phyloP scores from a whole-genome alignment of 305 asterid species.

The Solanum chacoense region DNA sequence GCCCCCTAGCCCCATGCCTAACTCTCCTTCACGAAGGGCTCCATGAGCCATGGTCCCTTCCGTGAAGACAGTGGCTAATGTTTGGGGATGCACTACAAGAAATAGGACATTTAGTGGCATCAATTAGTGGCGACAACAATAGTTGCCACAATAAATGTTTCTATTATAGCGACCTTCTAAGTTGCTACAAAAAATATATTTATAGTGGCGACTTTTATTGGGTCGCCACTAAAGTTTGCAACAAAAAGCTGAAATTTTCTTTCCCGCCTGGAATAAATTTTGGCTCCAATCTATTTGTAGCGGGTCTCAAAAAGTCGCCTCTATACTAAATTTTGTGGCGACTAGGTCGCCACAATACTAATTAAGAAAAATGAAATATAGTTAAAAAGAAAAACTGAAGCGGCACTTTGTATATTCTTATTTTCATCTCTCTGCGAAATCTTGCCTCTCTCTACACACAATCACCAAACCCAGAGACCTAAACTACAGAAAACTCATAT shows the following conservation, averaged over 20 bases:
- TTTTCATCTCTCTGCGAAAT: not conserved
- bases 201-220: not conserved
- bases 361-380: too few species aligned
- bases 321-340: not conserved
- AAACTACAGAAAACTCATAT: too few species aligned
- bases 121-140: not conserved
- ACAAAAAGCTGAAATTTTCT: not conserved
- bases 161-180: not conserved
- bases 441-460: not conserved
- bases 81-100: not conserved
- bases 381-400: not conserved
- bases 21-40: too few species aligned
- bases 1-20: too few species aligned
- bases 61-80: too few species aligned
- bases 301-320: not conserved
- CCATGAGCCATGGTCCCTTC: too few species aligned
- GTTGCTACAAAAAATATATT: not conserved
- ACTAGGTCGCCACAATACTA: too few species aligned
- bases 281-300: not conserved
- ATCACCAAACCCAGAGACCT: not conserved
- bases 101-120: not conserved
- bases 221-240: not conserved
- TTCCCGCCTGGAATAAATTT: too few species aligned
- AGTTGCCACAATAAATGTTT: not conserved
- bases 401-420: not conserved